Base-by-base conservation (phyloP, 2,329 filamentous ascomycete species). In the Tolypocladium sp. region DNA sequence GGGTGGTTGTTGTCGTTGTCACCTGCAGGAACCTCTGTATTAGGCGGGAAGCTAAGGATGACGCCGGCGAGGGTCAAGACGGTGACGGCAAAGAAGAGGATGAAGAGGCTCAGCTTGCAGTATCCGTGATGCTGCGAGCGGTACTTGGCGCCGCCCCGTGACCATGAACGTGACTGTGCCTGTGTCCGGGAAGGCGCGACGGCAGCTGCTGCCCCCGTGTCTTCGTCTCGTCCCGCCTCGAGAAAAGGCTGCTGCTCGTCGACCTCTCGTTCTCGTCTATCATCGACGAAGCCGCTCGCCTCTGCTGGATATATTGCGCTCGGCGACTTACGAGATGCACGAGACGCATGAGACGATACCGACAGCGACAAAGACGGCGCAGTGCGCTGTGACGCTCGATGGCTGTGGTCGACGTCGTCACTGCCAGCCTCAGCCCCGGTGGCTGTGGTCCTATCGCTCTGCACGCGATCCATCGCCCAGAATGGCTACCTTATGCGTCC, bases 71-170 rank as follows among this genome's bases (percentile, higher is more conserved):
- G 58, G 0, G 51, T 57, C 1, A 72, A 57, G 15, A 69, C 51
- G 2, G 69, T 70, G 17, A 67, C 3, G 5, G 67, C 38, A 8
- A 64, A 59, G 1, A 70, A 56, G n/a, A 65, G 42, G n/a, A 64
- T 55, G n/a, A 69, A 66, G 17, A 66, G 9, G 9, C 41, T 15
- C 20, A 65, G 57, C 37, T 59, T 63, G 55, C 63, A 63, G 22
- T 59, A 51, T 8, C 8, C 13, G 17, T 54, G 40, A 38, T 41
- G 44, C 17, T 12, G 30, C 17, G 13, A 38, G 35, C 25, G 55
- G 20, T 17, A 30, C 41, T 56, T 51, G 41, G 10, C 40, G 49
- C 59, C 27, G 6, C 25, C n/a, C 35, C 40, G 35, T 35, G 40
- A 15, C 35, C 35, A 9, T 27, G 8, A 13, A 41, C 27, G 25